phyloP scores from a whole-genome alignment of 176 grass and related monocot genomes.

The Secale cereale region DNA sequence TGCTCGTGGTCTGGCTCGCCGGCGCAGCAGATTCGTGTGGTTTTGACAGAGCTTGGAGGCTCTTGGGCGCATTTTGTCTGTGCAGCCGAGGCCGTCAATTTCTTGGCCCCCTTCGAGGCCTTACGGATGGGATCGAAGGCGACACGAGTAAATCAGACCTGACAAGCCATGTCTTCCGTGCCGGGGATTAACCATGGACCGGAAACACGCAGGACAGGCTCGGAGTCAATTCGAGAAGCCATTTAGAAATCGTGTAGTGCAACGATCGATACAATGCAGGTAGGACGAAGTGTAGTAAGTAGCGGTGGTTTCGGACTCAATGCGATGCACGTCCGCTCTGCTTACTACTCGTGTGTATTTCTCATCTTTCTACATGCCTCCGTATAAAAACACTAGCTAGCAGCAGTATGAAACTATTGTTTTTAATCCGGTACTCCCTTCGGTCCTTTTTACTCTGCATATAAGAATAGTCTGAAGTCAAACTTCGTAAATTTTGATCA shows the following conservation, averaged over 20 bases:
- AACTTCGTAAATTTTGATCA: too few relatives aligned
- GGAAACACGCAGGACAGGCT: background rate
- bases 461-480: too few relatives aligned
- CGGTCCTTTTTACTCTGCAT: too few relatives aligned
- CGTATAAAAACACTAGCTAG: too few relatives aligned
- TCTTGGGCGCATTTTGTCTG: background rate
- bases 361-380: too few relatives aligned
- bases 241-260: background rate
- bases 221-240: background rate
- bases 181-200: background rate
- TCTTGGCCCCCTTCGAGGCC: too few relatives aligned
- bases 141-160: background rate
- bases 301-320: background rate
- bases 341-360: background rate
- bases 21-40: background rate
- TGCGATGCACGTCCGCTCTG: too few relatives aligned
- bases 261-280: background rate
- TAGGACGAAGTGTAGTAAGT: background rate
- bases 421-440: too few relatives aligned
- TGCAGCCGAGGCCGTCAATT: too few relatives aligned
- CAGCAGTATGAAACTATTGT: too few relatives aligned
- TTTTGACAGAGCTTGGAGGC: background rate
- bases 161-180: background rate
- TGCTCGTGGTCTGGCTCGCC: too few relatives aligned
- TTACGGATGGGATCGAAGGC: too few relatives aligned